phyloP scores from a whole-genome alignment of 176 grass and related monocot genomes.

The Pontederia paniculata region DNA sequence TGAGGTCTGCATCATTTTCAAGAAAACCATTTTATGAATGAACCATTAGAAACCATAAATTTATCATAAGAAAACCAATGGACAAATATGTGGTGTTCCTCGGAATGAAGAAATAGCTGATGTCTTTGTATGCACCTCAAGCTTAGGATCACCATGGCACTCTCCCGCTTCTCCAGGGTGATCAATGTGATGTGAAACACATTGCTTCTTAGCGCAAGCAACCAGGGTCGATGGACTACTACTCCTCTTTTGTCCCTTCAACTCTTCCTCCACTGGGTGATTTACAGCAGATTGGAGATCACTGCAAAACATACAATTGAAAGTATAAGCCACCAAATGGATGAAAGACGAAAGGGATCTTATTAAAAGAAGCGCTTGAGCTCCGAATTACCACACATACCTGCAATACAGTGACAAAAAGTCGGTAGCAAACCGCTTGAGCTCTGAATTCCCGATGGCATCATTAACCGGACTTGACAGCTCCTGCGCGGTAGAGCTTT shows the following conservation, averaged over 20 bases:
- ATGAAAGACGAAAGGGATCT: constrained; percentile 19
- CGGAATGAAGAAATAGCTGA: too few species aligned
- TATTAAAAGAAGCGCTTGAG: constrained; percentile 10
- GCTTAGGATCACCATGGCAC: background rate
- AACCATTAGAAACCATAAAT: background rate
- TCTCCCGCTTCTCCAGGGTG: constrained; percentile 12
- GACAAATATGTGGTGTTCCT: too few species aligned
- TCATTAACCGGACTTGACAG: background rate
- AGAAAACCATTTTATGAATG: constrained; percentile 1
- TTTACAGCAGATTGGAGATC: constrained; percentile 28
- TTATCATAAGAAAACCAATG: background rate
- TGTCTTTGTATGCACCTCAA: background rate
- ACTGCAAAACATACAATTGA: constrained; percentile 9
- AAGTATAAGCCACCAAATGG: background rate
- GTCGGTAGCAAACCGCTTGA: constrained; percentile 50
- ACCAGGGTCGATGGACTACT: constrained; percentile 29
- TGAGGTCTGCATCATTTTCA: constrained; percentile 27
- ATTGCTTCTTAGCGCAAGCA: constrained; percentile 39
- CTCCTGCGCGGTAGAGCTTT: background rate
- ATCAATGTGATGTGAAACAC: constrained; percentile 7
- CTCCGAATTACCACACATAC: too few species aligned
- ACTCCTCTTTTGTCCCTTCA: constrained; percentile 48
- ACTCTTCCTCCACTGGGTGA: constrained; percentile 25
- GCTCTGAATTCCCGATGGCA: constrained; percentile 21
- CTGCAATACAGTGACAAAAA: constrained; percentile 79